phyloP scores from a whole-genome alignment of 805 yeast genomes.

The Clavispora vitiphila region DNA sequence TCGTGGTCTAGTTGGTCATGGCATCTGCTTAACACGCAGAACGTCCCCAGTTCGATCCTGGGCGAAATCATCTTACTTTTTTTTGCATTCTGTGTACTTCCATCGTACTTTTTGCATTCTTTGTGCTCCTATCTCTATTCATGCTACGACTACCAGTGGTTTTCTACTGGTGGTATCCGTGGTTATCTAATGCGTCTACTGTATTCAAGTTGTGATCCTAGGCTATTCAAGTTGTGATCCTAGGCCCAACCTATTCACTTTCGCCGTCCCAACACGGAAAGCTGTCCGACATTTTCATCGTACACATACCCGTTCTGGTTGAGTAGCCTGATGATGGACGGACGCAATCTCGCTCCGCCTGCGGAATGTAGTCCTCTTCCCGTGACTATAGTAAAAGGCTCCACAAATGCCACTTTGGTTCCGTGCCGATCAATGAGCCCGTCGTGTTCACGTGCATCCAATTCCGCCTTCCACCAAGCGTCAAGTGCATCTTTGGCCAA shows the following conservation, averaged over 20 bases:
- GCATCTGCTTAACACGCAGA: slow-evolving; percentile 99
- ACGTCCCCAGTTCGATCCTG: slow-evolving; percentile 99
- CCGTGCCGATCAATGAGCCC: slow-evolving; percentile 34
- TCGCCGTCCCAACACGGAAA: slow-evolving; percentile 40
- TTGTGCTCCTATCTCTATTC: no score
- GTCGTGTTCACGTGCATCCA: slow-evolving; percentile 32
- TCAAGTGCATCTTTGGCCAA: slow-evolving; percentile 32
- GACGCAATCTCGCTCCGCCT: slow-evolving; percentile 44
- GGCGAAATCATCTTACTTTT: slow-evolving; percentile 72
- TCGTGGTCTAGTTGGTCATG: slow-evolving; percentile 99
- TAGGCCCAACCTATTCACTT: neutral
- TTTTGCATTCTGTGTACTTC: no score
- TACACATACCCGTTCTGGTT: slow-evolving; percentile 33
- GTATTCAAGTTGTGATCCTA: no score
- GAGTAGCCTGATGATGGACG: slow-evolving; percentile 38
- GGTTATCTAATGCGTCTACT: no score
- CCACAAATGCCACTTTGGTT: slow-evolving; percentile 34
- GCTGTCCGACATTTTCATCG: slow-evolving; percentile 43
- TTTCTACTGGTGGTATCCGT: no score
- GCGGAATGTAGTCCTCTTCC: slow-evolving; percentile 70
- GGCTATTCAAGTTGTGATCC: no score
- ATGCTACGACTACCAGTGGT: no score
- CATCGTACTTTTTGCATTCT: no score
- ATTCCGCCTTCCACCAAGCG: slow-evolving; percentile 64
- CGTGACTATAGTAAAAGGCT: slow-evolving; percentile 48